A percentile compares a stretch with the other conserved stretches of the same genome.
phyloP scores from a whole-genome alignment of 2,329 filamentous ascomycete species.

The Aspergillus spinulosporus region DNA sequence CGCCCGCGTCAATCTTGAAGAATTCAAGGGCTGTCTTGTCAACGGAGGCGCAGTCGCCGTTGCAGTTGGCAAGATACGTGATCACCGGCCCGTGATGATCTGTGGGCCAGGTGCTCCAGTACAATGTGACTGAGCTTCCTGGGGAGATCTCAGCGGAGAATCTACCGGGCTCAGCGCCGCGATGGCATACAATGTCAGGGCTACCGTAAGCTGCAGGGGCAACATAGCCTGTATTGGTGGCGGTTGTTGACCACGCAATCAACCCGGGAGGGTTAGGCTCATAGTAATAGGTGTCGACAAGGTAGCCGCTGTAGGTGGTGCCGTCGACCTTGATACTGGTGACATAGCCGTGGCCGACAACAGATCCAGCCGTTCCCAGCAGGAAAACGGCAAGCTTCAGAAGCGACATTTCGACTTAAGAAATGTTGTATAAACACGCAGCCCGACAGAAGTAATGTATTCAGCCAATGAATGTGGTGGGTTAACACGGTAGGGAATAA shows the following conservation, averaged over 20 bases:
- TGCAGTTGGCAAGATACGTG: conserved; percentile 60
- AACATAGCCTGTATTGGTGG: conserved; percentile 55
- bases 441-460: too few relatives aligned
- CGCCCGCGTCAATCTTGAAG: conserved; percentile 62
- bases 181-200: conserved; percentile 62
- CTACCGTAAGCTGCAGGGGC: conserved; percentile 40
- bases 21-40: conserved; percentile 55
- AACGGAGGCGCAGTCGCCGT: conserved; percentile 53
- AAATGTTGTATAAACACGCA: too few relatives aligned
- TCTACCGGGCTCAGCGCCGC: conserved; percentile 52
- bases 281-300: conserved; percentile 35
- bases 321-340: conserved; percentile 41
- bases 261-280: conserved; percentile 36
- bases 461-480: too few relatives aligned
- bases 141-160: conserved; percentile 56
- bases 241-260: conserved; percentile 56
- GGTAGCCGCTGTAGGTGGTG: conserved; percentile 43
- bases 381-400: conserved; percentile 5
- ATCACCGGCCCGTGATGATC: conserved; percentile 63
- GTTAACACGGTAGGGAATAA: too few relatives aligned
- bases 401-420: too few relatives aligned
- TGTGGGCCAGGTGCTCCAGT: conserved; percentile 64
- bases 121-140: conserved; percentile 56
- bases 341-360: conserved; percentile 34
- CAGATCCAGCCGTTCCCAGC: conserved; percentile 28